Evolutionary conservation across 2,329 filamentous ascomycete genomes (phyloP).

Genomic region (Arthrocladium fulminans): DNA sequence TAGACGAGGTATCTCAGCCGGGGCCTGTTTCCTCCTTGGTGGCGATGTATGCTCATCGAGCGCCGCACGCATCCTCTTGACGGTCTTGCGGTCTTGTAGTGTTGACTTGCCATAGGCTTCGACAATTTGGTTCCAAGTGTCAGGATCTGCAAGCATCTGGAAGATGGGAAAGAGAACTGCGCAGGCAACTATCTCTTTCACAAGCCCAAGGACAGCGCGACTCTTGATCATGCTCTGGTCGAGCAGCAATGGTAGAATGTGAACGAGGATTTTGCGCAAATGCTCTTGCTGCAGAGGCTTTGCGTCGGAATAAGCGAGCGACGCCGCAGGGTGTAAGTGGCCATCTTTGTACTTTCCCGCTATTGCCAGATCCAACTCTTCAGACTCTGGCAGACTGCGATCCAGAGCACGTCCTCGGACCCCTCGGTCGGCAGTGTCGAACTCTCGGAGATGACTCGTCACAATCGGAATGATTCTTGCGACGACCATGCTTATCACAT

Average conservation of each 20-base stretch:
- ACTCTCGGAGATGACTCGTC: slow-evolving; percentile 80
- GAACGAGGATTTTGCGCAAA: slow-evolving; percentile 63
- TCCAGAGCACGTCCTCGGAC: slow-evolving; percentile 83
- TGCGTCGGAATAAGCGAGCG: slow-evolving; percentile 71
- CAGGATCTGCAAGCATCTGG: slow-evolving; percentile 74
- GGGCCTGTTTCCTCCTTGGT: slow-evolving; percentile 56
- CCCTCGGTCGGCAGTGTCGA: slow-evolving; percentile 77
- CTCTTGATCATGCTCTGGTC: slow-evolving; percentile 68
- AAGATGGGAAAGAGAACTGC: slow-evolving; percentile 79
- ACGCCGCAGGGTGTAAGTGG: slow-evolving; percentile 77
- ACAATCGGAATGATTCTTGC: slow-evolving; percentile 78
- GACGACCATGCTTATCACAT: slow-evolving; percentile 75
- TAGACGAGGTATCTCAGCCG: slow-evolving; percentile 70
- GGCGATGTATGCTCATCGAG: slow-evolving; percentile 88
- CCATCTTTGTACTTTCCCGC: slow-evolving; percentile 89
- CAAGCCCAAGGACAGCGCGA: slow-evolving; percentile 66
- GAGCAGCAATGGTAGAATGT: slow-evolving; percentile 65
- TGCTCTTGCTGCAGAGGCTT: slow-evolving; percentile 83
- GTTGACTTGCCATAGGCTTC: slow-evolving; percentile 78
- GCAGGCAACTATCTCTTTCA: slow-evolving; percentile 86
- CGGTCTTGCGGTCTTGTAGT: slow-evolving; percentile 90
- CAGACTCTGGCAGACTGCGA: slow-evolving; percentile 84
- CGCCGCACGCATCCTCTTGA: slow-evolving; percentile 81
- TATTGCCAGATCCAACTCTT: slow-evolving; percentile 90
- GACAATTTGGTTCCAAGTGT: slow-evolving; percentile 95